Conservation (phyloP, 306 rosid species). For the Prinsepia uniflora region DNA sequence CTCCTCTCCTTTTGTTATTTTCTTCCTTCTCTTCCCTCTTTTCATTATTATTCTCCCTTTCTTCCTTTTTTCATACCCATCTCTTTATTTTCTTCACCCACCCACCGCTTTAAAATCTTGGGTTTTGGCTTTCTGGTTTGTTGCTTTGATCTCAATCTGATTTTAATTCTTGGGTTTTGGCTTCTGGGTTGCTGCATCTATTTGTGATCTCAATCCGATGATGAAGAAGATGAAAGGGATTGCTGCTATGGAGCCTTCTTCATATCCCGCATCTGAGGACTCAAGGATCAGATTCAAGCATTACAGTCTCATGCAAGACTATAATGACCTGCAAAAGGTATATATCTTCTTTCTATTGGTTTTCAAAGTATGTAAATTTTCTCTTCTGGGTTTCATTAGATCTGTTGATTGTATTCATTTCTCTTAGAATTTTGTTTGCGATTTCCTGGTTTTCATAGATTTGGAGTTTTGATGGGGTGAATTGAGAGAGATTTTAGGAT, state of each 20-base stretch:
- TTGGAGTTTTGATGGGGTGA: conserved; percentile 13
- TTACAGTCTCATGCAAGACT: conserved; percentile 81
- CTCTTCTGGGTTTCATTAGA: conserved; percentile 33
- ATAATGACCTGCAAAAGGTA: conserved; percentile 72
- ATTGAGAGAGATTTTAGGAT: neutral
- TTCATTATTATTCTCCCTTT: conserved; percentile 3
- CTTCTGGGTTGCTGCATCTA: conserved; percentile 31
- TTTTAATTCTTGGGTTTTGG: conserved; percentile 11
- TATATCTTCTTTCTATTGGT: conserved; percentile 5
- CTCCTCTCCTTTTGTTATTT: conserved; percentile 16
- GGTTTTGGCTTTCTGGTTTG: conserved; percentile 29
- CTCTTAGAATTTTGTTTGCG: conserved; percentile 13
- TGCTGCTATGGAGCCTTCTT: conserved; percentile 38
- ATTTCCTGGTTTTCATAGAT: conserved; percentile 19
- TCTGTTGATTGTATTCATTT: conserved; percentile 37
- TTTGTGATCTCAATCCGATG: conserved; percentile 16
- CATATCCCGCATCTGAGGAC: conserved; percentile 43
- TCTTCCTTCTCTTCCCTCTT: conserved; percentile 14
- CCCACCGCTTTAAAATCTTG: conserved; percentile 6
- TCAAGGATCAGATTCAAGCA: conserved; percentile 60
- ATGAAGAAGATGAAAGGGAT: conserved; percentile 86
- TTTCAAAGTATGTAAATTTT: conserved; percentile 15
- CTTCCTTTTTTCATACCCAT: conserved; percentile 23
- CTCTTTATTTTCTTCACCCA: conserved; percentile 26
- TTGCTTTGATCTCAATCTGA: conserved; percentile 17